Percentiles rank a stretch among this genome's conserved stretches.
phyloP scores from a whole-genome alignment of 1,139 yeast genomes.

The Saccharomyces hybrid region DNA sequence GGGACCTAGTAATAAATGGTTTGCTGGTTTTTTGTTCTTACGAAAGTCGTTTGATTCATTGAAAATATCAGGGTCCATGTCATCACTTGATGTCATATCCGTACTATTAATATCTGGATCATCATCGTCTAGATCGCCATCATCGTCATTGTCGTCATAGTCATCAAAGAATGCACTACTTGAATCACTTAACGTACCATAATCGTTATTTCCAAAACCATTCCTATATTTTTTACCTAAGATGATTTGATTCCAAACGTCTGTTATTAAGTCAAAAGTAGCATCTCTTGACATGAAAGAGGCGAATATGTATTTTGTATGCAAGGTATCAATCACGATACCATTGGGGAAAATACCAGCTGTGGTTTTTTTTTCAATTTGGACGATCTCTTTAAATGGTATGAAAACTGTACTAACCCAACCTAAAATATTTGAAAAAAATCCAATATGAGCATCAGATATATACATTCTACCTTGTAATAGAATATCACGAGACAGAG shows the following conservation, averaged over 20 bases:
- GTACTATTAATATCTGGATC: constrained; percentile 10
- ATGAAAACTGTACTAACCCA: constrained; percentile 63
- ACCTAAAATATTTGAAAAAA: constrained; percentile 67
- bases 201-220: constrained; percentile 16
- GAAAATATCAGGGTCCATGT: constrained; percentile 19
- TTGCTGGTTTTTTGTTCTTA: constrained; percentile 4
- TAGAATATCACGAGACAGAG: constrained; percentile 60
- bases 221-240: constrained; percentile 25
- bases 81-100: constrained; percentile 28
- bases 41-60: constrained; percentile 3
- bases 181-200: constrained; percentile 9
- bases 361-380: constrained; percentile 63
- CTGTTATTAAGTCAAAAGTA: constrained; percentile 52
- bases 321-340: constrained; percentile 60
- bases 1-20: constrained; percentile 29
- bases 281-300: constrained; percentile 62
- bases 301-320: constrained; percentile 65
- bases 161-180: constrained; percentile 10
- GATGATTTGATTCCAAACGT: constrained; percentile 48
- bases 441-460: constrained; percentile 52
- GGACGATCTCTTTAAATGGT: constrained; percentile 62
- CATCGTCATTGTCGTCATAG: constrained; percentile 20
- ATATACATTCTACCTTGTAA: constrained; percentile 66
- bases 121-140: constrained; percentile 12
- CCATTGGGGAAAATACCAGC: constrained; percentile 73